Evolutionary conservation across 2,329 filamentous ascomycete species (phyloP).

Genomic region (Lachnellula arida): DNA sequence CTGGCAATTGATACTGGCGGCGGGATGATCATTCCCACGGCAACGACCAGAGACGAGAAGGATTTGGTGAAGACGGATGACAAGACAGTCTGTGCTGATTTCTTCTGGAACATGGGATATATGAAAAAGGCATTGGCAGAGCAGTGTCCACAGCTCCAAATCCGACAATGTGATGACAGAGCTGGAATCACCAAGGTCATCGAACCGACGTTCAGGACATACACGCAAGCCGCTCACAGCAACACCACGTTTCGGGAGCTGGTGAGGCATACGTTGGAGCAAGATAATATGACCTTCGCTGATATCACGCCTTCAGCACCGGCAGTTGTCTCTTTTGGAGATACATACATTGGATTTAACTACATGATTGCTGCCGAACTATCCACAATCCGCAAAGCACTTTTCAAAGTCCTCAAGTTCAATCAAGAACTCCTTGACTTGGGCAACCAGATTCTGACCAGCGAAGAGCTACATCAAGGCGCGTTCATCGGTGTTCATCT

Average conservation of each 20-base stretch:
- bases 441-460: slow-evolving; percentile 6
- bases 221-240: not conserved
- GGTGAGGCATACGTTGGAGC: not conserved
- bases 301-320: slow-evolving; percentile 5
- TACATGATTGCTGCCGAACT: slow-evolving; percentile 10
- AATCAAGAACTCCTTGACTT: slow-evolving; percentile 7
- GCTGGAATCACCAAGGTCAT: slow-evolving; percentile 1
- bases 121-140: slow-evolving; percentile 1
- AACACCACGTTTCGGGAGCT: slow-evolving; percentile 6
- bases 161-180: slow-evolving; percentile 5
- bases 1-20: slow-evolving; percentile 16
- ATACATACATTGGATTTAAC: slow-evolving; percentile 14
- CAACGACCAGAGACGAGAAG: slow-evolving; percentile 3
- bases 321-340: slow-evolving; percentile 5
- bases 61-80: not conserved
- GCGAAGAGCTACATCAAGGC: slow-evolving; percentile 4
- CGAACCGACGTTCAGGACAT: not conserved
- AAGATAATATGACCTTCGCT: slow-evolving; percentile 1
- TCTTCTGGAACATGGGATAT: slow-evolving; percentile 11
- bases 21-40: slow-evolving; percentile 11
- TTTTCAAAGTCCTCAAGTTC: slow-evolving; percentile 14
- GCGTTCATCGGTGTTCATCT: slow-evolving; percentile 13
- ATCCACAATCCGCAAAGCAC: slow-evolving; percentile 8
- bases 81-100: slow-evolving; percentile 2
- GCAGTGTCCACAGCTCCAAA: slow-evolving; percentile 11